Conservation (phyloP, 2,329 filamentous ascomycete species). For the Fusarium fracticaudum region DNA sequence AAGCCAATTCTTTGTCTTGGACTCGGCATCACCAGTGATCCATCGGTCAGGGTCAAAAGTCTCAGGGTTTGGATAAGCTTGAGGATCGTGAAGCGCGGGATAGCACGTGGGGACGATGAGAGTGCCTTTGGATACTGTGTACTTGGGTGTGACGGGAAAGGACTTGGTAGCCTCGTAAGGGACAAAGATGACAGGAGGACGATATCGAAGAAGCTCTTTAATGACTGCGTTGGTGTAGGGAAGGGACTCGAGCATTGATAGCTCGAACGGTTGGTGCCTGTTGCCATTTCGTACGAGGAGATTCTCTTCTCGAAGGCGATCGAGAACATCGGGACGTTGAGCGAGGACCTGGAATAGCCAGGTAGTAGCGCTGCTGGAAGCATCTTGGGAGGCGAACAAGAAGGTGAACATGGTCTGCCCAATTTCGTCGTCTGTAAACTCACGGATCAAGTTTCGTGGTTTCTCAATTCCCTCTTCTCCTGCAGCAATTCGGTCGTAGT, state of each 20-base stretch:
- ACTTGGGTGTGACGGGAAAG: slow-evolving; percentile 58
- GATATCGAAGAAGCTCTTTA: slow-evolving; percentile 62
- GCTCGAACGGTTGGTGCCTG: slow-evolving; percentile 50
- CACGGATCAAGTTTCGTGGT: slow-evolving; percentile 58
- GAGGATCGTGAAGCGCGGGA: slow-evolving; percentile 60
- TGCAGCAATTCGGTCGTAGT: slow-evolving; percentile 70
- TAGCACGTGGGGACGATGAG: slow-evolving; percentile 63
- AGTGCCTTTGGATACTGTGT: slow-evolving; percentile 60
- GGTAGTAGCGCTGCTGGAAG: slow-evolving; percentile 62
- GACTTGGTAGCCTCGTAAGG: slow-evolving; percentile 59
- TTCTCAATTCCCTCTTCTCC: slow-evolving; percentile 58
- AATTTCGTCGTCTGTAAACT: slow-evolving; percentile 61
- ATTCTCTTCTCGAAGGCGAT: slow-evolving; percentile 58
- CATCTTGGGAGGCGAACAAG: slow-evolving; percentile 63
- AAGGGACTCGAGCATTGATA: slow-evolving; percentile 59
- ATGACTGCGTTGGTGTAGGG: slow-evolving; percentile 63
- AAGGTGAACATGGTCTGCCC: slow-evolving; percentile 62
- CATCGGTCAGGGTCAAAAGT: slow-evolving; percentile 61
- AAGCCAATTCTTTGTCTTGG: slow-evolving; percentile 63
- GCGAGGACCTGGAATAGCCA: slow-evolving; percentile 64
- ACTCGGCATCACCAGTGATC: slow-evolving; percentile 61
- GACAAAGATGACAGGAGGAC: slow-evolving; percentile 64
- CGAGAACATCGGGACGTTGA: slow-evolving; percentile 59
- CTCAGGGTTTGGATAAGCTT: slow-evolving; percentile 57
- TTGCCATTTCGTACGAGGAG: slow-evolving; percentile 55